Base-by-base conservation (phyloP, 805 yeast genomes). In the Suhomyces vadensis region DNA sequence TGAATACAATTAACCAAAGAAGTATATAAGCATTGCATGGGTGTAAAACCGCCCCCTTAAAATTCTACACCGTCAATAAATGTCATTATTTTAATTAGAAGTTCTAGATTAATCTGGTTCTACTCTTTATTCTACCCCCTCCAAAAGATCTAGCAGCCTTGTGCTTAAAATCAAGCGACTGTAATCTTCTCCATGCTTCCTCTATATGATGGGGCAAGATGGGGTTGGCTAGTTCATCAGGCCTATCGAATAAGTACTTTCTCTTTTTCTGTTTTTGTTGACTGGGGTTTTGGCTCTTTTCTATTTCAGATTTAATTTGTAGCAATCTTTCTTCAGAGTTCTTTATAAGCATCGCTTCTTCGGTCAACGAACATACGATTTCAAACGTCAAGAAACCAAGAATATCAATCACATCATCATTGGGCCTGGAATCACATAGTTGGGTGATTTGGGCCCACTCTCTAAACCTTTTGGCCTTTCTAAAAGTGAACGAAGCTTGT, bases 331-430 rank as follows among this genome's bases (percentile, higher is more conserved):
- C 84, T 57, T 87, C 90, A 20, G 79, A 75, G 42, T 77, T 78
- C 54, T 91, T 90, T 25, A 94, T 83, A 46, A 77, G 79, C 61
- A 92, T 74, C 1, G 98, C 98, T 55, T 84, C 87, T 65, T 92
- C 98, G 0, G 99, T 94, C 41, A 94, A 67, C 6, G 92, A 83
- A 57, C 98, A 95, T 2, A 94, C 99, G 63, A 92, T 90, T 63
- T 94, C 99, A 70, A 94, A 94, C 0, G 99, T 94, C 43, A 94
- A 67, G 58, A 94, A 94, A 21, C 99, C 99, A 25, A 94, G 69
- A 29, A 92, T 94, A 71, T 94, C 99, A 52, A 94, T 83, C 20
- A 94, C 96, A 71, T 94, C 99, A 65, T 94, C 99, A 59, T 87
- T 87, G 1, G 98, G 96, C 56, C 92, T 79, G 16, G 92, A 81